Evolutionary conservation across 768 basidiomycete genomes (phyloP).

Genomic region (Naganishia kalamii): DNA sequence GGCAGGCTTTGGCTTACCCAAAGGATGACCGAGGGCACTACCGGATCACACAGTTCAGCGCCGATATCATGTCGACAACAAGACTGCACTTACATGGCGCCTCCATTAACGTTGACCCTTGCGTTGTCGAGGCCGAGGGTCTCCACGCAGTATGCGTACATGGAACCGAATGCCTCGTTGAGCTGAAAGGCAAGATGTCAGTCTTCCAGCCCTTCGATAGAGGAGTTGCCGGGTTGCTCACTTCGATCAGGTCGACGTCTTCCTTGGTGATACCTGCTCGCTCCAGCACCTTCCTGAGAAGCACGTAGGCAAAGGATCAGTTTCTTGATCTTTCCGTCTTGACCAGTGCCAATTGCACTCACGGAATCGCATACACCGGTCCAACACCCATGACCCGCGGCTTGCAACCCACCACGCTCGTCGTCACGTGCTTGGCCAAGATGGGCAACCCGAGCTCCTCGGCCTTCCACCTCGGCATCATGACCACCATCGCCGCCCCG

Average conservation of each 20-base stretch:
- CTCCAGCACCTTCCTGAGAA: constrained; percentile 63
- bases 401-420: constrained; percentile 58
- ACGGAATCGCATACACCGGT: constrained; percentile 24
- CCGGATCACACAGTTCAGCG: constrained; percentile 25
- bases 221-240: constrained; percentile 30
- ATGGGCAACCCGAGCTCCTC: constrained; percentile 66
- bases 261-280: constrained; percentile 57
- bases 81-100: constrained; percentile 71
- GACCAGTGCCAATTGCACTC: constrained; percentile 12
- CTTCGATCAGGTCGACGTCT: constrained; percentile 78
- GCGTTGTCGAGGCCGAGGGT: constrained; percentile 58
- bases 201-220: no score
- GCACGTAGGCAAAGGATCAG: constrained; percentile 63
- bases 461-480: constrained; percentile 76
- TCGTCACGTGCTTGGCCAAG: constrained; percentile 72
- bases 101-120: constrained; percentile 82
- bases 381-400: constrained; percentile 71
- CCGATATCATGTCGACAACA: no score
- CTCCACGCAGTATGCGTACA: constrained; percentile 64
- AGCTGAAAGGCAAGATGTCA: constrained; percentile 52
- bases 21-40: constrained; percentile 52
- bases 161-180: constrained; percentile 83
- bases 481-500: constrained; percentile 69
- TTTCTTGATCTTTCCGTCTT: not conserved
- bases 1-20: constrained; percentile 56